Evolutionary conservation across 2,329 filamentous ascomycete species (phyloP).

Genomic region (Colletotrichum sp.): DNA sequence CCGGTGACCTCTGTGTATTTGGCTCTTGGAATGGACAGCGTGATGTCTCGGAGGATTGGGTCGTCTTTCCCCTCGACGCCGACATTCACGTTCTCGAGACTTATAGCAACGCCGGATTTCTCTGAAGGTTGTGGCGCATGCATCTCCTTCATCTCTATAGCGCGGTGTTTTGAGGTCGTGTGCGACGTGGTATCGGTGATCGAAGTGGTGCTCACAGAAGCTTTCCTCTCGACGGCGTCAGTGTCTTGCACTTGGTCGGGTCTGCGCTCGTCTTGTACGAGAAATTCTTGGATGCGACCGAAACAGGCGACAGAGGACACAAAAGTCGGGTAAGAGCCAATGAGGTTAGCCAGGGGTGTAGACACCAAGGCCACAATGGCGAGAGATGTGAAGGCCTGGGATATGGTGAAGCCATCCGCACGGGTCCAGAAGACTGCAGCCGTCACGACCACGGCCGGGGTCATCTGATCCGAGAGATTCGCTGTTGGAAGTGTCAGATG

Average conservation of each 20-base stretch:
- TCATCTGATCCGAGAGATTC: slow-evolving; percentile 1
- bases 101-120: neutral
- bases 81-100: neutral
- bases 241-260: neutral
- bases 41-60: neutral
- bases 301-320: slow-evolving; percentile 13
- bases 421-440: slow-evolving; percentile 7
- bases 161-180: neutral
- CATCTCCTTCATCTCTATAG: neutral
- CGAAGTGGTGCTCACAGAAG: neutral
- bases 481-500: slow-evolving; percentile 4
- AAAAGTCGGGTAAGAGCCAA: slow-evolving; percentile 14
- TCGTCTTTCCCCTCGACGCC: neutral
- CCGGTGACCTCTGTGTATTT: neutral
- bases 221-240: neutral
- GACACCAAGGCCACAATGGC: slow-evolving; percentile 24
- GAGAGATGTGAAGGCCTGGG: slow-evolving; percentile 25
- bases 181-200: neutral
- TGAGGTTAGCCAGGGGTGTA: slow-evolving; percentile 21
- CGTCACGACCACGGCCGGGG: neutral
- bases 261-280: slow-evolving; percentile 1
- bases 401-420: slow-evolving; percentile 15
- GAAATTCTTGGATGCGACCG: slow-evolving; percentile 24
- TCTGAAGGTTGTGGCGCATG: neutral
- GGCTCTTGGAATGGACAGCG: neutral